Evolutionary conservation across 352 stramenopile species (phyloP).

Genomic region (Globisporangium carolinianum): DNA sequence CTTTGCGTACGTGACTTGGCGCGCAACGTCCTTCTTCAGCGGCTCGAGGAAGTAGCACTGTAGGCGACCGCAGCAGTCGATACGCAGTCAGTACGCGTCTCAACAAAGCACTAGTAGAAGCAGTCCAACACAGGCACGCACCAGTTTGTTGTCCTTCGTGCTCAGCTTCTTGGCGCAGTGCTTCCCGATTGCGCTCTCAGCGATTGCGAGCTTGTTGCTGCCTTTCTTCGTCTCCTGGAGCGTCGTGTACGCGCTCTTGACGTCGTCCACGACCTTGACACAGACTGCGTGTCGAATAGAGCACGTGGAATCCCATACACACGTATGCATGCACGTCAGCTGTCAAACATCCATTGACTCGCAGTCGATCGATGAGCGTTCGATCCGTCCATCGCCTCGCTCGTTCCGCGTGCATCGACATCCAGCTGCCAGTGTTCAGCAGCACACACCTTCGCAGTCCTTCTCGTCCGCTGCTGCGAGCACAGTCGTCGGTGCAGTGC

Average conservation of each 20-base stretch:
- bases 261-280: conserved; percentile 86
- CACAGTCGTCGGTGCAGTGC: conserved; percentile 12
- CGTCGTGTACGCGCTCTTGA: conserved; percentile 68
- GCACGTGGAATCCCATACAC: too few relatives aligned
- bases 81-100: not conserved
- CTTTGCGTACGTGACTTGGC: conserved; percentile 90
- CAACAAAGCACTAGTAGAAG: not conserved
- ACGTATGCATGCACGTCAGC: too few relatives aligned
- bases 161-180: conserved; percentile 81
- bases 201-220: conserved; percentile 67
- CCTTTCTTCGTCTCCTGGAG: conserved; percentile 70
- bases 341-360: too few relatives aligned
- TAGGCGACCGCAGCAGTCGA: conserved; percentile 3
- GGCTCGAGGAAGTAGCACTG: conserved; percentile 93
- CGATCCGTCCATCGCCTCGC: too few relatives aligned
- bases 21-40: conserved; percentile 92
- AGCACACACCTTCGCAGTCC: conserved; percentile 86
- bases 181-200: conserved; percentile 80
- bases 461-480: conserved; percentile 57
- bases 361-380: too few relatives aligned
- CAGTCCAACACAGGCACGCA: conserved; percentile 16
- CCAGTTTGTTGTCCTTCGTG: conserved; percentile 90
- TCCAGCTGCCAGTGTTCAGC: not conserved
- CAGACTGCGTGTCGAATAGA: conserved; percentile 55
- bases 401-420: too few relatives aligned